Evolutionary conservation across 2,329 filamentous ascomycete genomes (phyloP).

Genomic region (Fusarium ramigenum): DNA sequence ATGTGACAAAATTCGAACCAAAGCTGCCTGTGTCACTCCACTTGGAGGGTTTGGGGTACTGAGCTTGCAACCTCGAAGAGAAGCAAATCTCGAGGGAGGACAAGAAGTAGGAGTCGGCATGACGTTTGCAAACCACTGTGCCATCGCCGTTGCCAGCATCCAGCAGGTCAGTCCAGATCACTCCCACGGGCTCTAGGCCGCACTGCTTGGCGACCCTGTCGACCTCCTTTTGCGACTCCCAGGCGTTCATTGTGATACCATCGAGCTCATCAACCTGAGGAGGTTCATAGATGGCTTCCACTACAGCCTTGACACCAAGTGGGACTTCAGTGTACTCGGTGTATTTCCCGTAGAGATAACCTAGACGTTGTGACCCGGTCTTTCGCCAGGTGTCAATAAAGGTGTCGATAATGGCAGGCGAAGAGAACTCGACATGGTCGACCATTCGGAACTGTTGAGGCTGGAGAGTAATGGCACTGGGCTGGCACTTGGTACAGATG

Average conservation of each 20-base stretch:
- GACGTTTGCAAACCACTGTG: conserved; percentile 91
- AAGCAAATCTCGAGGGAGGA: conserved; percentile 93
- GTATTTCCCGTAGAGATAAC: conserved; percentile 91
- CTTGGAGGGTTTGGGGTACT: conserved; percentile 89
- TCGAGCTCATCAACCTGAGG: conserved; percentile 91
- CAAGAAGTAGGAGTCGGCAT: conserved; percentile 93
- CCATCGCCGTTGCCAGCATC: conserved; percentile 85
- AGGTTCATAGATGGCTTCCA: conserved; percentile 96
- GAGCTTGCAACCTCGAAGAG: conserved; percentile 85
- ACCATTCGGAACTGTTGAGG: conserved; percentile 96
- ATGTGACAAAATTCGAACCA: conserved; percentile 97
- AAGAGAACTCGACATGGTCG: conserved; percentile 96
- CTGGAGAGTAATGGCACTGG: conserved; percentile 94
- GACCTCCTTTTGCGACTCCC: conserved; percentile 85
- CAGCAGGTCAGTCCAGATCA: conserved; percentile 93
- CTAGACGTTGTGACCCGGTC: conserved; percentile 84
- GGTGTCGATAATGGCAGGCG: conserved; percentile 84
- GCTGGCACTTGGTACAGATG: conserved; percentile 98
- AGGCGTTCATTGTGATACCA: conserved; percentile 84
- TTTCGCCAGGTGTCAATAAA: conserved; percentile 92
- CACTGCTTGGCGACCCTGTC: conserved; percentile 84
- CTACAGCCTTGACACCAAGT: conserved; percentile 91
- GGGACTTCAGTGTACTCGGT: conserved; percentile 92
- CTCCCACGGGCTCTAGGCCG: conserved; percentile 86
- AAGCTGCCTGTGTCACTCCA: conserved; percentile 97